These are phyloP conservation scores for Przewalskia tangutica DNA, from an alignment of 257 asterid species.

Conservation along the genomic window DNA sequence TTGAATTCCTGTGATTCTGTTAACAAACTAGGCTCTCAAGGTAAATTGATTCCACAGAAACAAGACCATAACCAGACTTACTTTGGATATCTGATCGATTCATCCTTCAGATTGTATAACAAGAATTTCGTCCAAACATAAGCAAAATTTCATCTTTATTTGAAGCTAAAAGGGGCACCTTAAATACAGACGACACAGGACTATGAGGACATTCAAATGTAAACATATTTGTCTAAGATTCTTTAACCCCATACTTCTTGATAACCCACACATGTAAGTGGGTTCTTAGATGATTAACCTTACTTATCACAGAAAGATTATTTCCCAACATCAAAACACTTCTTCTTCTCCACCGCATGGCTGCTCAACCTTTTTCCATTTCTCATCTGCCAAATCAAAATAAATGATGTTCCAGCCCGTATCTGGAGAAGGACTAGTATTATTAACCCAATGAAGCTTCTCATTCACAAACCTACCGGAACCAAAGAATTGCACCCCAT, in stretches of 20 bases:
- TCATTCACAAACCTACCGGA: constrained; percentile 9
- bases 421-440: too few relatives aligned
- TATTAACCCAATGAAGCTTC: constrained; percentile 19
- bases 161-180: constrained; percentile 6
- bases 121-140: constrained; percentile 11
- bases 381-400: constrained; percentile 1
- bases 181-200: background rate
- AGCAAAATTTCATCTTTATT: constrained; percentile 29
- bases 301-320: constrained; percentile 3
- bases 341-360: background rate
- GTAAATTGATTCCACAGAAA: constrained; percentile 3
- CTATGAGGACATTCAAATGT: constrained; percentile 16
- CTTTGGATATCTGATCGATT: background rate
- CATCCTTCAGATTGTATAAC: background rate
- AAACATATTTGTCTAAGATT: constrained; percentile 20
- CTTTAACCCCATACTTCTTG: constrained; percentile 22
- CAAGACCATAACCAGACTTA: constrained; percentile 1
- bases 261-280: constrained; percentile 22
- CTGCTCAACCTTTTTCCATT: background rate
- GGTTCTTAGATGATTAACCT: background rate
- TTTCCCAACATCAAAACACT: background rate
- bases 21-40: constrained; percentile 34
- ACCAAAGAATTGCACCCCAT: too few relatives aligned
- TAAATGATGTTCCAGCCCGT: constrained; percentile 6
- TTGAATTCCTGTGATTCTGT: too few relatives aligned